Evolutionary conservation across 495 filamentous ascomycete genomes (phyloP), one percentile per base, ranked within the genome.

Genomic region (Penicillium paradoxum): DNA sequence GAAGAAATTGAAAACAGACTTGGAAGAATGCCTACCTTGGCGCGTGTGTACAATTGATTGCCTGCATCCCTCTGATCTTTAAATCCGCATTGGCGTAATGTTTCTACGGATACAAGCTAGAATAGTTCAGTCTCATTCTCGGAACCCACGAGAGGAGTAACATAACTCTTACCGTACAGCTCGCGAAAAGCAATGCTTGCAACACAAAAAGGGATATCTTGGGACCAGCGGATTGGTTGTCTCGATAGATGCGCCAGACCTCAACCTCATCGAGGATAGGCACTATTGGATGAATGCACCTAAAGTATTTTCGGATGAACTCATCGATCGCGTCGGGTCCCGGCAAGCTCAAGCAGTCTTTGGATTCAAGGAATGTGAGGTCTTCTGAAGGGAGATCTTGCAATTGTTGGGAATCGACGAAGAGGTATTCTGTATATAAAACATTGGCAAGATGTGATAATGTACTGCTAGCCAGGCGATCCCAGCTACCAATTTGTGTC

Each of bases 141-240:
- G 5, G 4, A 4, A 24, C 18, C 29, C 43, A 25, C 29, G n/a
- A 54, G 37, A 48, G 11, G 0, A 19, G 10, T 14, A 15, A 21
- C 3, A 33, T 18, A 25, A n/a, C 19, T 60, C 73, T 46, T 60
- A 79, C 76, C 33, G 69, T 67, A 42, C 71, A 76, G 19, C 68
- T 71, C 6, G 71, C 73, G 44, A 79, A 79, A 24, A 79, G 50
- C 17, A 79, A 56, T 19, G 75, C 70, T 54, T 77, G 74, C 29
- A 79, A 74, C 13, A 80, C 63, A 48, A 79, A 75, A 4, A 79
- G 58, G 0, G 76, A 74, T 18, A 78, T 59, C 29, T 63, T 70
- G 10, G 67, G 17, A 17, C 27, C 10, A 0, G 47, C 58, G 3
- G 45, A 11, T 6, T 38, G n/a, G 1, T 55, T 14, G 4, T 59